These are phyloP conservation scores for Corymbia citriodora DNA, from an alignment of 441 rosid genomes.

Conservation along the genomic window DNA sequence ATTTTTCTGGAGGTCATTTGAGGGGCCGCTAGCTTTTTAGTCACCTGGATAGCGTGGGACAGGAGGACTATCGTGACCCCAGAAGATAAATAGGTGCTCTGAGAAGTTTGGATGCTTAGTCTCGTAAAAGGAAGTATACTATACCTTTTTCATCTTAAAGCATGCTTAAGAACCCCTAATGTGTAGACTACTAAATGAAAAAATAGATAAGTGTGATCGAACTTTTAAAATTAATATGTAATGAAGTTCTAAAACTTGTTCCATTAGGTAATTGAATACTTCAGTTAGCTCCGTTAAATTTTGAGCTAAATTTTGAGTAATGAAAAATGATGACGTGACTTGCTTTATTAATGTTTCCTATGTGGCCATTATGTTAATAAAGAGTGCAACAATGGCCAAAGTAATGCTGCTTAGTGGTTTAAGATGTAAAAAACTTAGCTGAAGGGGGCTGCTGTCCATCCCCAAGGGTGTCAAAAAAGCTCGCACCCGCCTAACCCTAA, in stretches of 20 bases:
- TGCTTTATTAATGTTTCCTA: neutral
- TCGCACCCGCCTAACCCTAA: too few relatives aligned
- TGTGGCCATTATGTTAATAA: neutral
- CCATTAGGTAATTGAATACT: neutral
- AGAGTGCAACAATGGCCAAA: neutral
- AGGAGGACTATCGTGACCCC: neutral
- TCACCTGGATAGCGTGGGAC: neutral
- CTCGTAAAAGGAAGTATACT: neutral
- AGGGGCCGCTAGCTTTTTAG: neutral
- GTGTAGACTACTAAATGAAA: neutral
- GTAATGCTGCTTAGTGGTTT: neutral
- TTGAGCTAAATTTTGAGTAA: neutral
- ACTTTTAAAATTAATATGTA: neutral
- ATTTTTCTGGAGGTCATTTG: neutral
- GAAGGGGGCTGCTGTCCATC: neutral
- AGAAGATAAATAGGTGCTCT: neutral
- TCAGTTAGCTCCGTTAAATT: neutral
- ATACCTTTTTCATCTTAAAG: neutral
- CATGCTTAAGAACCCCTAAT: neutral
- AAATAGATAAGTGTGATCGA: neutral
- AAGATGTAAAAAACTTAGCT: neutral
- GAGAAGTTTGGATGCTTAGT: neutral
- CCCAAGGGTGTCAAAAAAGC: neutral
- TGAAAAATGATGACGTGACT: neutral
- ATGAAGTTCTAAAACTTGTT: accelerated